phyloP scores from a whole-genome alignment of 2,329 filamentous ascomycete species.

The Simplicillium sp. region DNA sequence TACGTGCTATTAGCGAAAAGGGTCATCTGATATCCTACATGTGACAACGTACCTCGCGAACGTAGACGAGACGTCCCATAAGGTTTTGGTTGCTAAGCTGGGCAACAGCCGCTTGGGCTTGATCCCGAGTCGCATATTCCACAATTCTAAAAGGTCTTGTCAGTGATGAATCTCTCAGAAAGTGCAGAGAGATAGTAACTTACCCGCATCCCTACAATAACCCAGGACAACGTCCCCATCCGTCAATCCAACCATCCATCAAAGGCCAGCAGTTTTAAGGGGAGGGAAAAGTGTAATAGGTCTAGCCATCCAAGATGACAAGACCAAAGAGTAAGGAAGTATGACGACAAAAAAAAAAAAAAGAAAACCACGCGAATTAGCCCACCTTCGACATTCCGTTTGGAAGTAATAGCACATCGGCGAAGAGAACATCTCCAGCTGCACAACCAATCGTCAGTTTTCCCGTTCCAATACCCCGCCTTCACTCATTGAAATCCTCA shows the following conservation, averaged over 20 bases:
- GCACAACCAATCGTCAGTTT: constrained; percentile 29
- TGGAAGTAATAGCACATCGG: constrained; percentile 97
- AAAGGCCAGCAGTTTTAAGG: constrained; percentile 35
- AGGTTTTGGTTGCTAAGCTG: constrained; percentile 98
- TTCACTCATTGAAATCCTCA: constrained; percentile 38
- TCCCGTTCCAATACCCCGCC: constrained; percentile 8
- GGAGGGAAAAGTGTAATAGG: constrained; percentile 52
- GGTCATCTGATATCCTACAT: neutral
- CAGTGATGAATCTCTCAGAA: constrained; percentile 14
- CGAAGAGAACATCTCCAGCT: constrained; percentile 99
- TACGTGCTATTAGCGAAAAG: constrained; percentile 22
- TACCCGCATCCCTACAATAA: constrained; percentile 99
- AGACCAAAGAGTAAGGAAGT: constrained; percentile 37
- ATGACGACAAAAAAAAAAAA: constrained; percentile 23
- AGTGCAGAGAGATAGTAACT: constrained; percentile 31
- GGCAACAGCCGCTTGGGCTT: constrained; percentile 95
- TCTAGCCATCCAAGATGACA: constrained; percentile 67
- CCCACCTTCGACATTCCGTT: constrained; percentile 99
- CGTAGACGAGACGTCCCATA: constrained; percentile 97
- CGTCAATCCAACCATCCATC: constrained; percentile 98
- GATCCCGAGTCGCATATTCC: constrained; percentile 99
- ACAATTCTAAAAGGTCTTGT: constrained; percentile 65
- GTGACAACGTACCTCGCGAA: constrained; percentile 70
- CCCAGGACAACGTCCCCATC: constrained; percentile 83
- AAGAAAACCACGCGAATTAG: constrained; percentile 70